Percentiles rank a stretch among this genome's conserved stretches.
Conservation (phyloP, 2,329 filamentous ascomycete species). For the Penicillium janthinellum region DNA sequence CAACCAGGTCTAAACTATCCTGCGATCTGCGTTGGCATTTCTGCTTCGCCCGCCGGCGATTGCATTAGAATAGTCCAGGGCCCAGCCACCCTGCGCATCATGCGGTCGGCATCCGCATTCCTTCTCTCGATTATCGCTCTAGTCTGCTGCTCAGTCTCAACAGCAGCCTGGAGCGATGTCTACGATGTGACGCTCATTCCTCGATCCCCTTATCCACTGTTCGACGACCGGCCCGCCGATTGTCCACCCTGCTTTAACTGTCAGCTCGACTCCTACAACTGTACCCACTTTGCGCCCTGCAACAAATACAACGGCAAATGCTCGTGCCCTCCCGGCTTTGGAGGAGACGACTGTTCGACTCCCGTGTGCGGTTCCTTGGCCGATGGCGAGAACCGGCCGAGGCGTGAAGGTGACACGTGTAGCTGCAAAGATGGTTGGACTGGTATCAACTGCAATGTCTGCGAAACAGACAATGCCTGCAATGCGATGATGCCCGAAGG, state of each 20-base stretch:
- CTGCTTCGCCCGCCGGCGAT: slow-evolving; percentile 11
- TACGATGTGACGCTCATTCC: slow-evolving; percentile 62
- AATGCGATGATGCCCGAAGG: slow-evolving; percentile 82
- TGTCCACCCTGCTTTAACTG: slow-evolving; percentile 83
- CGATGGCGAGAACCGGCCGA: slow-evolving; percentile 75
- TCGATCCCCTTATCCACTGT: slow-evolving; percentile 66
- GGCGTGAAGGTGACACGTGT: slow-evolving; percentile 71
- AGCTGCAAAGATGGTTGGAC: slow-evolving; percentile 91
- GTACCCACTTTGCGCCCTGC: slow-evolving; percentile 86
- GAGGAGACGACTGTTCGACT: slow-evolving; percentile 87
- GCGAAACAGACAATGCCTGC: slow-evolving; percentile 79
- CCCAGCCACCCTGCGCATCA: slow-evolving; percentile 22
- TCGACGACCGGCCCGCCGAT: slow-evolving; percentile 67
- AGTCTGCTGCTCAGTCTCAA: slow-evolving; percentile 27
- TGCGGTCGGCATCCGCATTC: slow-evolving; percentile 30
- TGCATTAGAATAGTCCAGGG: slow-evolving; percentile 10
- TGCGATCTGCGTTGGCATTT: slow-evolving; percentile 13
- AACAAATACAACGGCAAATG: slow-evolving; percentile 92
- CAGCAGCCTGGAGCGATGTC: slow-evolving; percentile 52
- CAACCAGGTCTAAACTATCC: not conserved
- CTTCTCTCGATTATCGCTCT: slow-evolving; percentile 29
- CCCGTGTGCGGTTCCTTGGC: slow-evolving; percentile 90
- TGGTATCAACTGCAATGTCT: slow-evolving; percentile 98
- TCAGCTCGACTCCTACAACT: slow-evolving; percentile 86
- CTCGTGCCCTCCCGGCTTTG: slow-evolving; percentile 87